Conservation (phyloP, 1,139 yeast species). For the Trichomonascaceae sp. region DNA sequence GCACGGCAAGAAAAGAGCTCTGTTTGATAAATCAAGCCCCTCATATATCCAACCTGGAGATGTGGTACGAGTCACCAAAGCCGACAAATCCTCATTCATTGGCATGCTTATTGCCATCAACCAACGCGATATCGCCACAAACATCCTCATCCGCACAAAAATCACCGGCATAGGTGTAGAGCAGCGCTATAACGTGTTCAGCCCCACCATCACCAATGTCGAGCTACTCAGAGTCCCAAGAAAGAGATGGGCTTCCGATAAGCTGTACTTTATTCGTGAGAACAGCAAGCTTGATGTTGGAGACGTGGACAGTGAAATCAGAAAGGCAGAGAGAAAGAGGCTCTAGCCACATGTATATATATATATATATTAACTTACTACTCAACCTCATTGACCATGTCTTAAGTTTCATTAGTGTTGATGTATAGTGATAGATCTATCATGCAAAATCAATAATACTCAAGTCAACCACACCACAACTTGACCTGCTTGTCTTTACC, state of each 20-base stretch:
- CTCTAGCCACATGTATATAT: conserved; percentile 7
- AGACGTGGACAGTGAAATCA: conserved; percentile 41
- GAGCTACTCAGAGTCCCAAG: conserved; percentile 65
- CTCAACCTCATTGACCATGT: too few relatives aligned
- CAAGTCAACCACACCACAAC: conserved; percentile 65
- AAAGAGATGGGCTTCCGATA: conserved; percentile 58
- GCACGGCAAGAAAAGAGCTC: conserved; percentile 53
- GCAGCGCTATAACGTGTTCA: conserved; percentile 61
- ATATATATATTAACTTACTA: too few relatives aligned
- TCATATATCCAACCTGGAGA: conserved; percentile 63
- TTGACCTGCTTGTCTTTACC: conserved; percentile 93
- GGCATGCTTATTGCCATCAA: conserved; percentile 72
- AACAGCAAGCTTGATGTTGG: conserved; percentile 66
- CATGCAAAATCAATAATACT: too few relatives aligned
- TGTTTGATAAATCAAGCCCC: conserved; percentile 40
- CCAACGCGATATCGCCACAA: conserved; percentile 56
- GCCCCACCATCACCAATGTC: conserved; percentile 60
- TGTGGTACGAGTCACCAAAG: conserved; percentile 60
- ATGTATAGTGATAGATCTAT: too few relatives aligned
- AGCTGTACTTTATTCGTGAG: conserved; percentile 79
- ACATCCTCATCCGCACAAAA: conserved; percentile 66
- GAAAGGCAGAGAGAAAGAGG: conserved; percentile 16
- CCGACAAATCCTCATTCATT: conserved; percentile 52
- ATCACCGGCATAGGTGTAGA: conserved; percentile 72
- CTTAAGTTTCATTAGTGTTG: too few relatives aligned